Conservation (phyloP, 768 basidiomycete species). For the Roridomyces roridus region DNA sequence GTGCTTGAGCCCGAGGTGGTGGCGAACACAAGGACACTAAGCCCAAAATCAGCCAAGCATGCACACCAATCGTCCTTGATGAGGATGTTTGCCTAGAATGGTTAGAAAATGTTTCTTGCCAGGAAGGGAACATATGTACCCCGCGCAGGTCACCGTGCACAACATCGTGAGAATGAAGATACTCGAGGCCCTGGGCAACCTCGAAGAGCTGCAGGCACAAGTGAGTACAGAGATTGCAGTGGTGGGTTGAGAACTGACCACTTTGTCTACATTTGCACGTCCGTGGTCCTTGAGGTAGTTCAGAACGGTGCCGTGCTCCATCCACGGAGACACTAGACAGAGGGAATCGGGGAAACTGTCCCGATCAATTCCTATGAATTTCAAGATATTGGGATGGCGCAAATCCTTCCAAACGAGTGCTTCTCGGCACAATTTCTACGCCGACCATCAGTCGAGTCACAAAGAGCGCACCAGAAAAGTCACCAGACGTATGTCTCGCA, state of each 20-base stretch:
- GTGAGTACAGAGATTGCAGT: neutral
- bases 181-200: constrained; percentile 29
- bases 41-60: constrained; percentile 38
- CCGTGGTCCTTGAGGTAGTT: constrained; percentile 26
- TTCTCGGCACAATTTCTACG: constrained; percentile 33
- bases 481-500: too few relatives aligned
- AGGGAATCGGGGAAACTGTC: constrained; percentile 27
- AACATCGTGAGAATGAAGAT: constrained; percentile 27
- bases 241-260: neutral
- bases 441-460: neutral
- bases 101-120: neutral
- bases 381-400: constrained; percentile 32
- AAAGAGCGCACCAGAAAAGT: too few relatives aligned
- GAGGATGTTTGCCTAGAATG: too few relatives aligned
- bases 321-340: constrained; percentile 38
- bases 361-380: constrained; percentile 33
- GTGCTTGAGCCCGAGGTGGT: constrained; percentile 26
- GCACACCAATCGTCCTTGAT: constrained; percentile 35
- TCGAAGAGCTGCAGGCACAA: constrained; percentile 14
- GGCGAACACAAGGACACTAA: constrained; percentile 32
- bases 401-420: constrained; percentile 36
- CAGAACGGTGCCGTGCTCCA: constrained; percentile 31
- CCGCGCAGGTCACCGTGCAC: constrained; percentile 29
- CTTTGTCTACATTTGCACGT: constrained; percentile 16
- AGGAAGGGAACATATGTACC: too few relatives aligned